Base-by-base conservation (phyloP, 2,329 filamentous ascomycete genomes). In the Neofusicoccum ribis region DNA sequence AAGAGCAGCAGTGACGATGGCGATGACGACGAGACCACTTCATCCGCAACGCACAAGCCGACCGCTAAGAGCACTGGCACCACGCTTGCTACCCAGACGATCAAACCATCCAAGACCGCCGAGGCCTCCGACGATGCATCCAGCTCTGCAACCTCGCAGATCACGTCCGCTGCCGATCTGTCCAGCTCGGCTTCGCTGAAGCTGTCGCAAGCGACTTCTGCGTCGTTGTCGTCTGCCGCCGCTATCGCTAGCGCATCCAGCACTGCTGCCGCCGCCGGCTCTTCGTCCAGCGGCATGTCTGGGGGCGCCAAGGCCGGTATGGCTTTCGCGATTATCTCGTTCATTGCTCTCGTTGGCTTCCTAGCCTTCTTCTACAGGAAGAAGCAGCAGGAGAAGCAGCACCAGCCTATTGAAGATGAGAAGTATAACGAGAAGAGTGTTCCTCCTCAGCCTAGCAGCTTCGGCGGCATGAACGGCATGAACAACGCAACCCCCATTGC, bases 241-340 rank as follows among this genome's bases (percentile, higher is more conserved):
- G 68, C 68, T 8, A 37, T 69, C 8, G 70, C 49, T 6, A 65
- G 46, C 17, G 64, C 74, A 7, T 70, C 74, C 0, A 69, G 70
- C 14, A 69, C 72, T n/a, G 70, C 72, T 8, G 68, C 71, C 27
- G 34, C 63, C n/a, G 66, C 70, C 12, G 69, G 67, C 17, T 69
- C 71, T 41, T 52, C 71, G 4, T 68, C 68, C 41, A 67, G 66
- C 37, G 80, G 80, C 50, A 79, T 84, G 78, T 81, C 77, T 54
- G 74, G 75, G 60, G 74, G 84, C 65, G 74, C 80, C 67, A 95
- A 92, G 78, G 93, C 92, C 49, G 95, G 95, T 67, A 86, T 97
- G 67, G 92, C 90, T 5, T 88, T 97, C 74, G 93, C 93, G 72
- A 87, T 96, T 54, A 79, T 97, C 37, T 82, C 89, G 6, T 86